These are phyloP conservation scores for Centella asiatica DNA, from an alignment of 129 eudicot species.

Conservation along the genomic window DNA sequence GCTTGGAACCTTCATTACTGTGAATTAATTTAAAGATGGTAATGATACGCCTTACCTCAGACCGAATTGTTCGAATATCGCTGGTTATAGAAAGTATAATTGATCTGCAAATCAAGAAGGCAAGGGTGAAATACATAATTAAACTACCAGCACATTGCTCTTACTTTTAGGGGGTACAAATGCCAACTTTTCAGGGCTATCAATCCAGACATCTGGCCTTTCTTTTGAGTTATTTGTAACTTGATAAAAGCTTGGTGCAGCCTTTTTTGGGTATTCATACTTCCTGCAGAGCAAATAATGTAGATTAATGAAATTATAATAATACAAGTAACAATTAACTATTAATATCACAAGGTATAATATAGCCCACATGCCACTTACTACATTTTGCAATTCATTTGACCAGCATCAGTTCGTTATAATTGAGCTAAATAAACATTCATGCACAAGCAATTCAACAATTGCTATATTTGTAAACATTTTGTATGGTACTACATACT, in stretches of 20 bases:
- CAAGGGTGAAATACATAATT: slow-evolving; percentile 10
- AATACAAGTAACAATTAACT: too few species aligned
- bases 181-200: slow-evolving; percentile 89
- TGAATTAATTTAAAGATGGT: slow-evolving; percentile 1
- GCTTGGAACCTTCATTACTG: background rate
- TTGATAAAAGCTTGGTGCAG: slow-evolving; percentile 79
- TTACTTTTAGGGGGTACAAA: background rate
- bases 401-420: background rate
- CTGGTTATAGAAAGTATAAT: slow-evolving; percentile 84
- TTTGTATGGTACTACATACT: background rate
- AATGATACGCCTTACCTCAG: slow-evolving; percentile 48
- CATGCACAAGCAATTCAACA: background rate
- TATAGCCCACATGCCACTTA: background rate
- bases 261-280: slow-evolving; percentile 76
- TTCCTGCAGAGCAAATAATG: slow-evolving; percentile 44
- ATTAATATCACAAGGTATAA: background rate
- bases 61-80: slow-evolving; percentile 87
- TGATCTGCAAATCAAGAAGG: slow-evolving; percentile 41
- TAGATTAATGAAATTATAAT: background rate
- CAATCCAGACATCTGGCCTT: slow-evolving; percentile 99
- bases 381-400: background rate
- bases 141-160: background rate
- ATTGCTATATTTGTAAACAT: background rate
- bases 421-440: background rate
- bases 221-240: slow-evolving; percentile 95